Conservation (phyloP, 2,329 filamentous ascomycete species). For the Aspergillus sp. region DNA sequence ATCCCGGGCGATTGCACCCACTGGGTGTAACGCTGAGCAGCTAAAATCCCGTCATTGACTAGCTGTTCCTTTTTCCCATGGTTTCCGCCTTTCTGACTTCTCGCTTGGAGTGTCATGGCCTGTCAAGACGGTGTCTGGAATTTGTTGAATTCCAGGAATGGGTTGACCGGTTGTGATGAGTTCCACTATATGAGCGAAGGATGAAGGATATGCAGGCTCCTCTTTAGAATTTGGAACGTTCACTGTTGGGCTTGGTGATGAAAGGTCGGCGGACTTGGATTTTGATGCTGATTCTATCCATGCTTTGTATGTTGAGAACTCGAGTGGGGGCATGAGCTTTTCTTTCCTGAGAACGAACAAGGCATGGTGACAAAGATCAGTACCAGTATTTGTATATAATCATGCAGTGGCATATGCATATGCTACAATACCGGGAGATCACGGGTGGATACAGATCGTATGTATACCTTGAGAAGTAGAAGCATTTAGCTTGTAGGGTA, state of each 20-base stretch:
- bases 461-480: slow-evolving; percentile 49
- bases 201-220: slow-evolving; percentile 72
- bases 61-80: slow-evolving; percentile 70
- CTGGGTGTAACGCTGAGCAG: not conserved
- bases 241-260: slow-evolving; percentile 10
- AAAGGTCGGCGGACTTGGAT: slow-evolving; percentile 9
- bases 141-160: slow-evolving; percentile 83
- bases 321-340: slow-evolving; percentile 50
- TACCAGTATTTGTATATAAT: not conserved
- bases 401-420: not conserved
- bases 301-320: slow-evolving; percentile 67
- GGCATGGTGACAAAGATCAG: not conserved
- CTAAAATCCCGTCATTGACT: slow-evolving; percentile 30
- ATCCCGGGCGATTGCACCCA: not conserved
- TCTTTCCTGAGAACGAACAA: slow-evolving; percentile 36
- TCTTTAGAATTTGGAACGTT: slow-evolving; percentile 40
- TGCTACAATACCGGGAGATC: not conserved
- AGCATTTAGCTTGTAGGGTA: slow-evolving; percentile 50
- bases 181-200: slow-evolving; percentile 82
- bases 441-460: not conserved
- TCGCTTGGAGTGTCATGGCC: slow-evolving; percentile 64
- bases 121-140: slow-evolving; percentile 75
- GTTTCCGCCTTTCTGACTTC: slow-evolving; percentile 63
- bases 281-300: slow-evolving; percentile 52
- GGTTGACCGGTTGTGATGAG: slow-evolving; percentile 79